Conservation (phyloP, 352 stramenopile genomes). For the Globisporangium iwayamae region DNA sequence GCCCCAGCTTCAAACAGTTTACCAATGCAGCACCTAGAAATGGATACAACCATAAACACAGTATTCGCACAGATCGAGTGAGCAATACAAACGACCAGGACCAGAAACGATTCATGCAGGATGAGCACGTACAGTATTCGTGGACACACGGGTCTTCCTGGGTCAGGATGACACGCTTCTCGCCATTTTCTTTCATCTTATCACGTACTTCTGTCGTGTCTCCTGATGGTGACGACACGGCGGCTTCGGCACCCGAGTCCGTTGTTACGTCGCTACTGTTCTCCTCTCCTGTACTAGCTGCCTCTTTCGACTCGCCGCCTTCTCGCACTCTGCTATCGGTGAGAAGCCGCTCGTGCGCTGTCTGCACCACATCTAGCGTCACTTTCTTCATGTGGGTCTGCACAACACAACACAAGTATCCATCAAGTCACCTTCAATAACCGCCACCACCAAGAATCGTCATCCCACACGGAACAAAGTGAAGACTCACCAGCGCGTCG, state of each 20-base stretch:
- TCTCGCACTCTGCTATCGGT: not conserved
- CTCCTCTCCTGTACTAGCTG: constrained; percentile 4
- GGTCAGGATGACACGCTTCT: constrained; percentile 29
- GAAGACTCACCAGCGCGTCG: constrained; percentile 48
- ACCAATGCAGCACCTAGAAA: constrained; percentile 51
- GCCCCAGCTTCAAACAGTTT: constrained; percentile 53
- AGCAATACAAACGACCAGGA: not conserved
- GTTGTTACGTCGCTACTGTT: not conserved
- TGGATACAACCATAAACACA: not conserved
- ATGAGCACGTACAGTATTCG: constrained; percentile 44
- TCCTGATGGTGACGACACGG: not conserved
- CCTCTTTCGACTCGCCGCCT: not conserved
- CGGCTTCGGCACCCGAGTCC: not conserved
- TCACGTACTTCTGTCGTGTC: constrained; percentile 5
- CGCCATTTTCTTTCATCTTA: not conserved
- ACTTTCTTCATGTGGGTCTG: constrained; percentile 69
- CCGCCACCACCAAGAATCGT: no score
- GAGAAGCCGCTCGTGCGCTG: constrained; percentile 23
- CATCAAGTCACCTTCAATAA: not conserved
- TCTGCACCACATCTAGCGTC: constrained; percentile 50
- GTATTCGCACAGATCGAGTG: not conserved
- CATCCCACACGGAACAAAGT: not conserved
- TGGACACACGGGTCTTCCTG: constrained; percentile 54
- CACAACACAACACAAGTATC: constrained; percentile 2
- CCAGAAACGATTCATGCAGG: not conserved